Conservation (phyloP, 768 basidiomycete species). For the Hericium coralloides region DNA sequence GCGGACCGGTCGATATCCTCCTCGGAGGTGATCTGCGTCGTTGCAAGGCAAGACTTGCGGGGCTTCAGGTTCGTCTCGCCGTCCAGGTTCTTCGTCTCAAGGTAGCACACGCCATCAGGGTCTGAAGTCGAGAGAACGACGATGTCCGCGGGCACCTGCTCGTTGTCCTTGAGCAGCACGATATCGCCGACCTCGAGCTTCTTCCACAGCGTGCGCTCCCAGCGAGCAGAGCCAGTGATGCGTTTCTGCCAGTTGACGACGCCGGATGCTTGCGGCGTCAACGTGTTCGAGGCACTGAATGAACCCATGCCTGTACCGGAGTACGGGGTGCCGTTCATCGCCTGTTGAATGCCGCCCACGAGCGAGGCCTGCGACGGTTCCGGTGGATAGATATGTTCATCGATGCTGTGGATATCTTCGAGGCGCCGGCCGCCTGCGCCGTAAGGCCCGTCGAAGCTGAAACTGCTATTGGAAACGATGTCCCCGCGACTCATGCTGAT, state of each 20-base stretch:
- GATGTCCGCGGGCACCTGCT: slow-evolving; percentile 95
- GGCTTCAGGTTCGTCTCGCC: slow-evolving; percentile 97
- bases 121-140: slow-evolving; percentile 89
- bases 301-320: not conserved
- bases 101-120: slow-evolving; percentile 84
- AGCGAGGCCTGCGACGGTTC: slow-evolving; percentile 8
- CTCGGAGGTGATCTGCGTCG: slow-evolving; percentile 67
- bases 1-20: slow-evolving; percentile 84
- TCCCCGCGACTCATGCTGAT: slow-evolving; percentile 20
- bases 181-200: slow-evolving; percentile 98
- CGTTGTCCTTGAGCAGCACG: slow-evolving; percentile 84
- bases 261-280: slow-evolving; percentile 29
- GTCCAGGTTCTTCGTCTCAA: slow-evolving; percentile 97
- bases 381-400: slow-evolving; percentile 18
- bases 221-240: slow-evolving; percentile 61
- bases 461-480: slow-evolving; percentile 27
- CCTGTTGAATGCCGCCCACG: slow-evolving; percentile 2
- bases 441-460: slow-evolving; percentile 6
- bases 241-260: slow-evolving; percentile 78
- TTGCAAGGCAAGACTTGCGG: slow-evolving; percentile 67
- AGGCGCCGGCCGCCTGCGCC: slow-evolving; percentile 12
- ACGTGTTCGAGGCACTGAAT: not conserved
- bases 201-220: slow-evolving; percentile 98
- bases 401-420: slow-evolving; percentile 27
- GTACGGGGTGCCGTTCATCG: slow-evolving; percentile 1